Conservation (phyloP, 345 rosid species). For the Gossypium stocksii region DNA sequence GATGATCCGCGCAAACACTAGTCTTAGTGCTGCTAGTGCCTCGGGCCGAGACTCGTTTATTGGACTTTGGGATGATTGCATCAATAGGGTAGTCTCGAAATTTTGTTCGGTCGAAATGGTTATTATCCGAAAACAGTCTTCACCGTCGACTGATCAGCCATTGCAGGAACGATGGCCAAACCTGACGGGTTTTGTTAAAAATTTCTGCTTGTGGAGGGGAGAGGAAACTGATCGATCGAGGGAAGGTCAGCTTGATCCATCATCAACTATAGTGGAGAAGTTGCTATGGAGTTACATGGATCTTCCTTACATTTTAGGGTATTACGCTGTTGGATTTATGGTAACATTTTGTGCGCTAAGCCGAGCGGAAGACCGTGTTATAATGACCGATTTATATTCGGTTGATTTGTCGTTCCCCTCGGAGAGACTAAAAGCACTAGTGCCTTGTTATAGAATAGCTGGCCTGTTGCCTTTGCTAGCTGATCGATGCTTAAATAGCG, state of each 20-base stretch:
- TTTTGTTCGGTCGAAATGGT: slow-evolving; percentile 57
- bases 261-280: slow-evolving; percentile 65
- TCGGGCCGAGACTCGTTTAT: slow-evolving; percentile 72
- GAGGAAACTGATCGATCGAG: slow-evolving; percentile 65
- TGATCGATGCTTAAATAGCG: slow-evolving; percentile 45
- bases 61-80: slow-evolving; percentile 86
- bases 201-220: slow-evolving; percentile 91
- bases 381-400: slow-evolving; percentile 68
- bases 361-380: slow-evolving; percentile 56
- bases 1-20: slow-evolving; percentile 52
- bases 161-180: slow-evolving; percentile 91
- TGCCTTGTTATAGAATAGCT: slow-evolving; percentile 86
- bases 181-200: slow-evolving; percentile 65
- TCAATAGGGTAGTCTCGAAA: slow-evolving; percentile 71
- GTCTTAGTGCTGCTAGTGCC: slow-evolving; percentile 34
- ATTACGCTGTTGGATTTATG: slow-evolving; percentile 67
- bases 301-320: slow-evolving; percentile 81
- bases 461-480: slow-evolving; percentile 70
- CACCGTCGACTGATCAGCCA: slow-evolving; percentile 12
- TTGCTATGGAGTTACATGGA: slow-evolving; percentile 80
- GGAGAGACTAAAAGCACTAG: slow-evolving; percentile 64
- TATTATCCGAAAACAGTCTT: slow-evolving; percentile 52
- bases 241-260: slow-evolving; percentile 60
- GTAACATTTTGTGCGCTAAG: slow-evolving; percentile 76
- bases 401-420: slow-evolving; percentile 56